Evolutionary conservation across 1,284 basidiomycete genomes (phyloP), one percentile per base, ranked within the genome.

Genomic region (Tausonia pullulans): DNA sequence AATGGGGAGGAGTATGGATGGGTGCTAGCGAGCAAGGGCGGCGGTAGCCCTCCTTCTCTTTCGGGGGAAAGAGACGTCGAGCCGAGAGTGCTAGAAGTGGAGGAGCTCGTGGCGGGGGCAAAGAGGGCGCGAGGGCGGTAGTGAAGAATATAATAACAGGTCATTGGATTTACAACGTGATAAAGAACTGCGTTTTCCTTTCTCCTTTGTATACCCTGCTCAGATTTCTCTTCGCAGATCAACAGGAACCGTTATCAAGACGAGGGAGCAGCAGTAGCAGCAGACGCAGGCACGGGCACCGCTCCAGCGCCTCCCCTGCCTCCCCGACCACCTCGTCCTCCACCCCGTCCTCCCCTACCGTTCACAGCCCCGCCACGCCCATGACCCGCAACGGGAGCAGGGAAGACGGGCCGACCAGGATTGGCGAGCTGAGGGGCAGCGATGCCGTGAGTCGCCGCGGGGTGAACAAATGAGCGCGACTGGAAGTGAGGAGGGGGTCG

Each of bases 341-440:
- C 51, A 27, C 59, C 51, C n/a, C 59, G 55, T 40, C 62, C 63
- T 14, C 59, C 14, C n/a, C 51, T 41, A 4, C 65, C 65, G 40
- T 58, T 14, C 56, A 44, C 54, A 9, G 58, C 58, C n/a, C 41
- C 55, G 8, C 56, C 48, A 5, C 39, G 48, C 4, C 7, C 40
- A 41, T 40, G 48, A 14, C 53, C 40, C 14, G 66, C 49, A 44
- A 56, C 27, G 9, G 13, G 48, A 40, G 40, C 27, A 10, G 54
- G 41, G 57, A 14, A 40, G 3, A n/a, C 44, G 11, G 62, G 16
- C 48, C 51, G 57, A 6, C 45, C 48, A 13, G 49, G 63, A 7
- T 39, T 40, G 14, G 39, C 61, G 11, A 55, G 52, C 2, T 41
- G 27, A 6, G 41, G n/a, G 44, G 13, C 11, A 6, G 44, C 16